Base-by-base conservation (phyloP, 306 rosid species). In the Trifolium repens region DNA sequence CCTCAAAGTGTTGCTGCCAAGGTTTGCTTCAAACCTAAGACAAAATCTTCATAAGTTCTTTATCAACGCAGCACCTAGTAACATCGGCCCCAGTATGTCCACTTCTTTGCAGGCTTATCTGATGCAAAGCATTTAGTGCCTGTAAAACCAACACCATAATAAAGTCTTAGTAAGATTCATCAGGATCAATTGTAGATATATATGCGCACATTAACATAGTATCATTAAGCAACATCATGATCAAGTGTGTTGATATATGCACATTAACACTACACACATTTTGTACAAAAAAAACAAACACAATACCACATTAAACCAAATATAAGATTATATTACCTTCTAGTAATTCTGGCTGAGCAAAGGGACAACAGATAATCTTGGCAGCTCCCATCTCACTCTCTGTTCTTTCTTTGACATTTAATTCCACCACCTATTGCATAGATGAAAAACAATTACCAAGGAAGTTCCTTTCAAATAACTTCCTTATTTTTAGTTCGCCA, bases 71-170 rank as follows among this genome's bases (percentile, higher is more conserved):
- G n/a, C n/a, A n/a, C n/a, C n/a, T n/a, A n/a, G n/a, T n/a, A 94
- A 81, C 99, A 91, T 86, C 91, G 78, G 22, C 96, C 96, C 96
- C 96, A 93, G 49, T 89, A 93, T 19, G 89, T 72, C 98, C 98
- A 93, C 74, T 85, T 93, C 60, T 69, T 93, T 2, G 98, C 97
- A 60, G 93, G 91, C 81, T 91, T 93, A 67, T 86, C 96, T 0
- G 98, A 93, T 0, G 96, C 91, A 77, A 91, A 93, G 85, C 98
- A 96, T 72, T 74, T 84, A 27, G 96, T 91, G 59, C 91, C 96
- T 93, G 67, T 63, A 67, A 52, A 63, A 71, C 86, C 72, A 76
- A 22, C n/a, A n/a, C n/a, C n/a, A n/a, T n/a, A n/a, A n/a, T n/a
- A n/a, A n/a, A n/a, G n/a, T n/a, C n/a, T n/a, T n/a, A n/a, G n/a